These are phyloP conservation scores for Tolypocladium guangdongense DNA, from an alignment of 2,329 filamentous ascomycete species.

Conservation along the genomic window DNA sequence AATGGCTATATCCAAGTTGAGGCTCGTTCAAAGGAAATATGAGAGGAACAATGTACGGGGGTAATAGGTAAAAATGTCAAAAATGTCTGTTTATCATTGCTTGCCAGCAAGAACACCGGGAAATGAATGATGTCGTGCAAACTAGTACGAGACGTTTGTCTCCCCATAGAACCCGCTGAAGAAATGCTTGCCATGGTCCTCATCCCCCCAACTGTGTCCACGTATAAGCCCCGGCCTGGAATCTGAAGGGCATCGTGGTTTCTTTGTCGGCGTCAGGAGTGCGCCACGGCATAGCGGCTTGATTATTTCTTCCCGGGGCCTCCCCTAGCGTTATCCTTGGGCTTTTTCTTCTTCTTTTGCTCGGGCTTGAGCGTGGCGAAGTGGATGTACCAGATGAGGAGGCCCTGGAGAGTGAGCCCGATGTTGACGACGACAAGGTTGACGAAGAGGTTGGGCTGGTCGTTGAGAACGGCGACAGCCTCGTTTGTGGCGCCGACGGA, in stretches of 20 bases:
- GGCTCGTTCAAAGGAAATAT: neutral
- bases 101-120: slow-evolving; percentile 3
- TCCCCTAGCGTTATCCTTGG: slow-evolving; percentile 10
- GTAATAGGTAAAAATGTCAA: neutral
- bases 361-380: slow-evolving; percentile 49
- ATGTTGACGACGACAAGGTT: slow-evolving; percentile 44
- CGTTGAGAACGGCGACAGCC: slow-evolving; percentile 49
- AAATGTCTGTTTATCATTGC: neutral
- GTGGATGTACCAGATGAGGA: slow-evolving; percentile 47
- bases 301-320: neutral
- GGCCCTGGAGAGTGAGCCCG: slow-evolving; percentile 32
- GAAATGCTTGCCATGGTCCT: neutral
- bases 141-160: neutral
- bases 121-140: neutral
- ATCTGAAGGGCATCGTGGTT: neutral
- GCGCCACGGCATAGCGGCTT: neutral
- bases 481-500: slow-evolving; percentile 46
- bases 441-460: slow-evolving; percentile 48
- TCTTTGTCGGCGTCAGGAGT: neutral
- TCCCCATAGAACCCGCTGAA: neutral
- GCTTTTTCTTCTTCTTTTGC: slow-evolving; percentile 40
- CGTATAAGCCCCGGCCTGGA: neutral
- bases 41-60: neutral
- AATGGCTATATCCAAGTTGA: slow-evolving; percentile 7
- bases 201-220: neutral